Conservation (phyloP, 2,329 filamentous ascomycete species). For the Botrytis paeoniae region DNA sequence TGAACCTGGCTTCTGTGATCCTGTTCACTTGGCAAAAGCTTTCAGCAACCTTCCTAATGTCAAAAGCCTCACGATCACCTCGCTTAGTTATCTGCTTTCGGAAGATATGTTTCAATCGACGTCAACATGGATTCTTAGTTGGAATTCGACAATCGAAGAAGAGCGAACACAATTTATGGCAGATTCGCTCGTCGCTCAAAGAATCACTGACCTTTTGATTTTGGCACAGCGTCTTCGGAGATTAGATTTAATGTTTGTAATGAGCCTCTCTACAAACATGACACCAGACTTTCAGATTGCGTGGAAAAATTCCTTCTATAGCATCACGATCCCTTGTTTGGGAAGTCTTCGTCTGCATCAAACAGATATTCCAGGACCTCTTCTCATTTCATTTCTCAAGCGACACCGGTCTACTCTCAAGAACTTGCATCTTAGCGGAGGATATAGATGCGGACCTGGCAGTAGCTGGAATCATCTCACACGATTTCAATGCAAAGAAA, state of each 20-base stretch:
- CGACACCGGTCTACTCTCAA: constrained; percentile 1
- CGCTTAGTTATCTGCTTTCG: constrained; percentile 12
- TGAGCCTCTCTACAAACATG: constrained; percentile 17
- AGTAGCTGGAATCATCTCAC: constrained; percentile 17
- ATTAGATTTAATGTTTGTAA: constrained; percentile 17
- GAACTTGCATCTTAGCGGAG: constrained; percentile 13
- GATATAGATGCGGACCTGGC: constrained; percentile 3
- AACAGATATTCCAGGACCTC: constrained; percentile 4
- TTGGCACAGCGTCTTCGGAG: not conserved
- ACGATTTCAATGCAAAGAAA: constrained; percentile 12
- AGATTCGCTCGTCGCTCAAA: constrained; percentile 10
- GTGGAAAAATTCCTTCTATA: constrained; percentile 7
- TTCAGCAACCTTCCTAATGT: constrained; percentile 9
- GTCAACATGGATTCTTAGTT: constrained; percentile 11
- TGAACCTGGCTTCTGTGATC: constrained; percentile 12
- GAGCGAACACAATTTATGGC: constrained; percentile 16
- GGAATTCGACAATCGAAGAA: constrained; percentile 15
- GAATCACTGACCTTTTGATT: not conserved
- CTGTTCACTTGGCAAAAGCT: not conserved
- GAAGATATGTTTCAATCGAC: constrained; percentile 10
- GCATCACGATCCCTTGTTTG: constrained; percentile 9
- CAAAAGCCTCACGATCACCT: not conserved
- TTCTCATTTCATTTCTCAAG: constrained; percentile 11
- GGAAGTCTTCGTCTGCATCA: constrained; percentile 18
- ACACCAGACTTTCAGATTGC: constrained; percentile 14